Evolutionary conservation across 257 asterid genomes (phyloP).

Genomic region (Ballota nigra): DNA sequence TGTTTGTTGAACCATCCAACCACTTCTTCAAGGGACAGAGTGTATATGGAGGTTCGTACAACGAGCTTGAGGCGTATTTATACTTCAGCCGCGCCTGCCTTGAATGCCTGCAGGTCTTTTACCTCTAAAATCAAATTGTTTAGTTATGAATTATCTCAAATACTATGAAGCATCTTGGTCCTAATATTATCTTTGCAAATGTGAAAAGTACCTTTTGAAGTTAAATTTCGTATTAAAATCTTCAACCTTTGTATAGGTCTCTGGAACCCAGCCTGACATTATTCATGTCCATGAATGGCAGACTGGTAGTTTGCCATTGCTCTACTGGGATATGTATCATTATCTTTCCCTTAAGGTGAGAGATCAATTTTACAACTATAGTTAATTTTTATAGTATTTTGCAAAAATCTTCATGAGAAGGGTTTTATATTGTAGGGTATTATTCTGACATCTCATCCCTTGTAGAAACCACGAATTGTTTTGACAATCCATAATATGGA

Average conservation of each 20-base stretch:
- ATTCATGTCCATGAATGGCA: slow-evolving; percentile 96
- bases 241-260: slow-evolving; percentile 46
- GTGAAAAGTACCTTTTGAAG: neutral
- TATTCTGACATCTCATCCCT: slow-evolving; percentile 20
- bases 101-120: slow-evolving; percentile 89
- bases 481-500: slow-evolving; percentile 94
- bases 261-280: slow-evolving; percentile 72
- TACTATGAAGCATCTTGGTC: neutral
- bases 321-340: slow-evolving; percentile 92
- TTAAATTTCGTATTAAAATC: neutral
- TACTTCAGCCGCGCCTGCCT: slow-evolving; percentile 91
- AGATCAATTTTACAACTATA: neutral
- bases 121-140: neutral
- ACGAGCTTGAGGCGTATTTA: slow-evolving; percentile 83
- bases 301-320: slow-evolving; percentile 70
- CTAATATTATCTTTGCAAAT: neutral
- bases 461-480: slow-evolving; percentile 77
- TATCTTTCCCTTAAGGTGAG: slow-evolving; percentile 72
- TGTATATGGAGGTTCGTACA: slow-evolving; percentile 85
- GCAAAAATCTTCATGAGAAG: neutral
- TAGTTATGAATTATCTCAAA: neutral
- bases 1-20: slow-evolving; percentile 67
- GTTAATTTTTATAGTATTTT: neutral
- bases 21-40: slow-evolving; percentile 71
- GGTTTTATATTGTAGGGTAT: slow-evolving; percentile 12